Conservation (phyloP, 768 basidiomycete species). For the Termitomyces heimii region DNA sequence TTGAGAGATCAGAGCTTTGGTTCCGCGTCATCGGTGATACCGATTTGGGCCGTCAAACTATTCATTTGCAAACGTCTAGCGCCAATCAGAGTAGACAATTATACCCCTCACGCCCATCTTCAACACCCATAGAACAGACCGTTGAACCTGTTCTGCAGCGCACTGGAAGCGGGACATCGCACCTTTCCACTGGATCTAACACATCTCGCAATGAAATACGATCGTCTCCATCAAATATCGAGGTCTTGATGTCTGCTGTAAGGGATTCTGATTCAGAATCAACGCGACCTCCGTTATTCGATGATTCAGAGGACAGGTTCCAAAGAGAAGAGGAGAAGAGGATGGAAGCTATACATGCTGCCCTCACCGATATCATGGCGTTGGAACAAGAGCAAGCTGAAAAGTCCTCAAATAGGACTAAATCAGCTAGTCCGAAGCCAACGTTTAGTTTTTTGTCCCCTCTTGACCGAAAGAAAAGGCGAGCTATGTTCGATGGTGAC, state of each 20-base stretch:
- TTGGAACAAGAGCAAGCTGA: slow-evolving; percentile 54
- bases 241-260: slow-evolving; percentile 76
- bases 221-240: slow-evolving; percentile 53
- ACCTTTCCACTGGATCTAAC: slow-evolving; percentile 24
- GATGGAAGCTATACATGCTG: slow-evolving; percentile 96
- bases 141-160: slow-evolving; percentile 34
- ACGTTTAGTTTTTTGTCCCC: background rate
- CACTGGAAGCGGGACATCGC: slow-evolving; percentile 34
- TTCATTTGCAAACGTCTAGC: slow-evolving; percentile 3
- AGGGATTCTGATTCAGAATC: slow-evolving; percentile 43
- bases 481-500: slow-evolving; percentile 32
- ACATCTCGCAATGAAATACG: slow-evolving; percentile 17
- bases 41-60: slow-evolving; percentile 27
- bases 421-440: background rate
- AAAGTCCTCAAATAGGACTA: background rate
- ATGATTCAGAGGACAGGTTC: slow-evolving; percentile 68
- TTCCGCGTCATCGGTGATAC: slow-evolving; percentile 81
- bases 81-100: slow-evolving; percentile 10
- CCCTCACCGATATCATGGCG: slow-evolving; percentile 93
- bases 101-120: slow-evolving; percentile 9
- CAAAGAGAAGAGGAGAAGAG: slow-evolving; percentile 72
- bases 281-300: slow-evolving; percentile 73
- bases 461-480: slow-evolving; percentile 17
- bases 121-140: slow-evolving; percentile 22
- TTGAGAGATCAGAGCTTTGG: slow-evolving; percentile 86